Evolutionary conservation across 2,329 filamentous ascomycete genomes (phyloP).

Genomic region (Beauveria sp.): DNA sequence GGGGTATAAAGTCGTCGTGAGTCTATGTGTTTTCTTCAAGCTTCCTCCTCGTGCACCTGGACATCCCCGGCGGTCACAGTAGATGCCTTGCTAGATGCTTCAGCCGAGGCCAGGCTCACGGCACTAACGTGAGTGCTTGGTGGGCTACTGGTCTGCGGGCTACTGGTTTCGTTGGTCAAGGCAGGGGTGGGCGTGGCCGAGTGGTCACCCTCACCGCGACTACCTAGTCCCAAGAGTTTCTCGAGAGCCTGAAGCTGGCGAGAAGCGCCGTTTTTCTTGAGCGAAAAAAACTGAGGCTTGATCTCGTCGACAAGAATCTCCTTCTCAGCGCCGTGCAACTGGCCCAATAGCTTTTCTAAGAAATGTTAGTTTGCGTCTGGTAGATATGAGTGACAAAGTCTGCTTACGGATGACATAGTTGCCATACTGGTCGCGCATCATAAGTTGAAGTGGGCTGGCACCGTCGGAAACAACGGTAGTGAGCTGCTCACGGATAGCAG

Average conservation of each 20-base stretch:
- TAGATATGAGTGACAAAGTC: constrained; percentile 18
- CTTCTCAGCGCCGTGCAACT: constrained; percentile 53
- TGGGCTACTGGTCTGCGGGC: constrained; percentile 57
- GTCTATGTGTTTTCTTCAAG: constrained; percentile 16
- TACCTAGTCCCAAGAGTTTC: constrained; percentile 22
- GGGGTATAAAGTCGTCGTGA: constrained; percentile 10
- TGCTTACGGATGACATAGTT: constrained; percentile 94
- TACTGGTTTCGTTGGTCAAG: constrained; percentile 62
- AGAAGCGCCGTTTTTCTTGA: constrained; percentile 58
- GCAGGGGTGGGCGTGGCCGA: constrained; percentile 56
- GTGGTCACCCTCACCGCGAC: constrained; percentile 26
- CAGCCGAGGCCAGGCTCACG: constrained; percentile 29
- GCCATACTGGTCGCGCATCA: constrained; percentile 87
- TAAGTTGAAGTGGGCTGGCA: constrained; percentile 59
- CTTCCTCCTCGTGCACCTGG: constrained; percentile 25
- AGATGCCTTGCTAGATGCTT: constrained; percentile 20
- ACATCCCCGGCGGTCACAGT: constrained; percentile 13
- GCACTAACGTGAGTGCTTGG: constrained; percentile 57
- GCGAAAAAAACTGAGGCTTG: constrained; percentile 49
- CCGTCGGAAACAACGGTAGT: constrained; percentile 55
- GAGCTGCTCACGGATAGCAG: constrained; percentile 58
- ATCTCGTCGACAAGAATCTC: constrained; percentile 55
- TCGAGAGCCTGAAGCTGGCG: constrained; percentile 47
- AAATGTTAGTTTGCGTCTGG: constrained; percentile 13
- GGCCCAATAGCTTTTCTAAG: constrained; percentile 69